These are phyloP conservation scores for Chaetomium globosum DNA, from an alignment of 2,329 filamentous ascomycete species.

Conservation along the genomic window DNA sequence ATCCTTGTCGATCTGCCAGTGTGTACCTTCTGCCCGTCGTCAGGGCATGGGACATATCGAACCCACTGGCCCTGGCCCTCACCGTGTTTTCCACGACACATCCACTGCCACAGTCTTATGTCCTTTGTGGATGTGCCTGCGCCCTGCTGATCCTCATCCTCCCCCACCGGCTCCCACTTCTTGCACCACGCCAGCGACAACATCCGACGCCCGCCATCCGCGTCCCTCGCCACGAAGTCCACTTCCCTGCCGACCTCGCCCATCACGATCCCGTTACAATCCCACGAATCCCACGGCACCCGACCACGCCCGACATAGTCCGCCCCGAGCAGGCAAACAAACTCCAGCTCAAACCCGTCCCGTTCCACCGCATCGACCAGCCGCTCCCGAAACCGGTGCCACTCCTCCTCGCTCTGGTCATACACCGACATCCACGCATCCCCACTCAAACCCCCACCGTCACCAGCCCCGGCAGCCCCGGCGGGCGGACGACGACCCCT, in stretches of 20 bases:
- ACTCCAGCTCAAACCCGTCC: slow-evolving; percentile 1
- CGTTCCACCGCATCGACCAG: not conserved
- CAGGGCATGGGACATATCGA: not conserved
- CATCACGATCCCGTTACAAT: not conserved
- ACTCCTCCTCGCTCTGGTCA: not conserved
- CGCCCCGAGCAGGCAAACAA: not conserved
- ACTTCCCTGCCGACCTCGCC: not conserved
- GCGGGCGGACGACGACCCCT: not conserved
- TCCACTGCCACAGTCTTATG: not conserved
- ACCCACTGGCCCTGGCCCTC: not conserved
- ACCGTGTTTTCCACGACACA: not conserved
- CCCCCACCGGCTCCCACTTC: not conserved
- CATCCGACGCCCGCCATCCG: not conserved
- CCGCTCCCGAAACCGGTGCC: not conserved
- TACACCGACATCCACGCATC: not conserved
- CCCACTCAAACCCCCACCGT: not conserved
- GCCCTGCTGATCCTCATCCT: not conserved
- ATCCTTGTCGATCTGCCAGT: not conserved
- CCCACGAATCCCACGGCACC: not conserved
- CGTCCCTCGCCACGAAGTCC: not conserved
- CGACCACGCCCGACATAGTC: not conserved
- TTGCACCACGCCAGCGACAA: not conserved
- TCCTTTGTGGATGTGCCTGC: not conserved
- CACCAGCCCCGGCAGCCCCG: not conserved
- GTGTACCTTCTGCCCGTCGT: not conserved